phyloP scores from a whole-genome alignment of 208 protist genomes.

The Leishmania amazonensis region DNA sequence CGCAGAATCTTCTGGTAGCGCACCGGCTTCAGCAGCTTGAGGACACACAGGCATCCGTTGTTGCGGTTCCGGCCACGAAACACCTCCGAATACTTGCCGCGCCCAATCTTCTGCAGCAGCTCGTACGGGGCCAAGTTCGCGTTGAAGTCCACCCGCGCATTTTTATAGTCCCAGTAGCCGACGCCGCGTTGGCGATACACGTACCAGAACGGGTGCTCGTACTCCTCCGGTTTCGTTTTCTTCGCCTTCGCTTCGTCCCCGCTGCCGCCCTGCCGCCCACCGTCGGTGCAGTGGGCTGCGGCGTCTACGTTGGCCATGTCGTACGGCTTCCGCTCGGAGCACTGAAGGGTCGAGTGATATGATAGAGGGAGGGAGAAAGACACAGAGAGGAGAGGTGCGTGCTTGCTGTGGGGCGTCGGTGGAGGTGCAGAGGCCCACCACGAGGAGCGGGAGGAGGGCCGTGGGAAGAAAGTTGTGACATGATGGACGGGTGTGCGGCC shows the following conservation, averaged over 20 bases:
- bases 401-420: not conserved
- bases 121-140: slow-evolving; percentile 95
- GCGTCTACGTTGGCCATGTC: not conserved
- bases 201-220: slow-evolving; percentile 79
- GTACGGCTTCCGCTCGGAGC: not conserved
- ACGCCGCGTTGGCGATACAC: slow-evolving; percentile 72
- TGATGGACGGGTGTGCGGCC: not conserved
- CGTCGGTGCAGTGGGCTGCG: not conserved
- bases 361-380: not conserved
- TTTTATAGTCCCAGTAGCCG: slow-evolving; percentile 96
- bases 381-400: not conserved
- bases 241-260: slow-evolving; percentile 17
- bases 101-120: slow-evolving; percentile 95
- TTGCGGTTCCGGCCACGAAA: slow-evolving; percentile 95
- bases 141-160: slow-evolving; percentile 74
- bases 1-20: slow-evolving; percentile 99
- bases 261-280: not conserved
- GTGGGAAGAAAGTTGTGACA: too few species aligned
- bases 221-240: slow-evolving; percentile 37
- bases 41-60: slow-evolving; percentile 93
- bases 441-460: not conserved
- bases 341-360: too few species aligned
- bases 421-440: not conserved
- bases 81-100: slow-evolving; percentile 99
- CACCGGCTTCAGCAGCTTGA: slow-evolving; percentile 99